These are phyloP conservation scores for Lactarius evosmus DNA, from an alignment of 768 basidiomycete species.

Conservation along the genomic window DNA sequence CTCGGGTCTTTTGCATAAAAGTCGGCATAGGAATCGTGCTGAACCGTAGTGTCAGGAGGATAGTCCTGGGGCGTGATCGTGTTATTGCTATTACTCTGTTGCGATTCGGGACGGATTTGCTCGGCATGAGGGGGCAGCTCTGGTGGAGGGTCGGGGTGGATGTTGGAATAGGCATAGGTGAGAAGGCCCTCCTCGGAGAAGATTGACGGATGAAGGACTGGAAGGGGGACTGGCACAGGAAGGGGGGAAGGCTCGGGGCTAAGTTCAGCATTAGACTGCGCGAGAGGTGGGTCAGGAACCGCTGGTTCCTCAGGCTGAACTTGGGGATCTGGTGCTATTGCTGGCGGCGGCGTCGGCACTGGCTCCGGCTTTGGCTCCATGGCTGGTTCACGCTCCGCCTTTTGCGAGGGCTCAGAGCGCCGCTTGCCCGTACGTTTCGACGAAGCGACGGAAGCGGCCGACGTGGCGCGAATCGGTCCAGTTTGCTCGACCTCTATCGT, in stretches of 20 bases:
- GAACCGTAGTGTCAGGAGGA: constrained; percentile 5
- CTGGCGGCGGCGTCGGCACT: background rate
- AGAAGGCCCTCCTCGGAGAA: constrained; percentile 24
- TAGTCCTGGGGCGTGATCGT: constrained; percentile 13
- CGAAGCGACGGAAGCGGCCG: constrained; percentile 7
- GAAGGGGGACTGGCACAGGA: constrained; percentile 22
- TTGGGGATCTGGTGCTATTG: background rate
- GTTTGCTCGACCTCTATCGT: constrained; percentile 11
- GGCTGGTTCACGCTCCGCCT: background rate
- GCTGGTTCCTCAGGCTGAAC: background rate
- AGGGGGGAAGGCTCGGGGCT: constrained; percentile 17
- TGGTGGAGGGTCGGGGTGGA: constrained; percentile 13
- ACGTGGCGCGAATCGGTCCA: background rate
- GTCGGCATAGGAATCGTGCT: constrained; percentile 23
- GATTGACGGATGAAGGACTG: constrained; percentile 18
- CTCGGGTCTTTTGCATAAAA: constrained; percentile 24
- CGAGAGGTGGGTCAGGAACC: constrained; percentile 1
- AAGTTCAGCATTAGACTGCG: background rate
- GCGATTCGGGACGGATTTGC: constrained; percentile 11
- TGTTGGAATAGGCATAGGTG: constrained; percentile 18
- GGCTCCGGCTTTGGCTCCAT: background rate
- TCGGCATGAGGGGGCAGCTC: background rate
- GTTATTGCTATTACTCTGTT: constrained; percentile 18
- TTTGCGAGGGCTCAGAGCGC: constrained; percentile 2
- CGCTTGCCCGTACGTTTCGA: constrained; percentile 11